Conservation (phyloP, 2,329 filamentous ascomycete species). For the Lecanicillium sp. region DNA sequence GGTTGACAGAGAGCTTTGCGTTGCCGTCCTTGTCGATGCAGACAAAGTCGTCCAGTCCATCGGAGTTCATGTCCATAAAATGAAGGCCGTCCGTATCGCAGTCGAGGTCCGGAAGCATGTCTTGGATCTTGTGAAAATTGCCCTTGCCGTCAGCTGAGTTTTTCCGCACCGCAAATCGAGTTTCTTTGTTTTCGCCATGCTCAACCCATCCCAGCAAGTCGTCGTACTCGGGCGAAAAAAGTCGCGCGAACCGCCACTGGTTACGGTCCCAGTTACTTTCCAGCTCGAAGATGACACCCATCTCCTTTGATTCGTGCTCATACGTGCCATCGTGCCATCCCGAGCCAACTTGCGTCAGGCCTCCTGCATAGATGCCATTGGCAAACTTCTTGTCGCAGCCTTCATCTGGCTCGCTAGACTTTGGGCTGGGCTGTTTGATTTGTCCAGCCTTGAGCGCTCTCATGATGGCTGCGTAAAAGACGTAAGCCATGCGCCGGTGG, state of each 20-base stretch:
- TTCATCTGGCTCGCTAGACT: background rate
- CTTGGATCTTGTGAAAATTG: constrained; percentile 17
- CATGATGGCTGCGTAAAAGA: constrained; percentile 27
- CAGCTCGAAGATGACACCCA: constrained; percentile 16
- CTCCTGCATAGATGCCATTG: constrained; percentile 19
- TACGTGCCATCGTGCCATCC: constrained; percentile 26
- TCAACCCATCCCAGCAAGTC: constrained; percentile 21
- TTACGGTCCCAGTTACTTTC: constrained; percentile 19
- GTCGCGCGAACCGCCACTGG: constrained; percentile 20
- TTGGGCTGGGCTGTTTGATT: background rate
- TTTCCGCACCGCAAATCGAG: constrained; percentile 11
- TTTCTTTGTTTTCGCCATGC: background rate
- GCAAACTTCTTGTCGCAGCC: constrained; percentile 21
- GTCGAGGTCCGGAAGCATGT: constrained; percentile 12
- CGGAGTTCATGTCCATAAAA: constrained; percentile 14
- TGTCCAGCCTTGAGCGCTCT: constrained; percentile 16
- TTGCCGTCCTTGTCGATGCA: constrained; percentile 7
- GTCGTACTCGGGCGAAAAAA: constrained; percentile 17
- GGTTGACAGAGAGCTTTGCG: constrained; percentile 7
- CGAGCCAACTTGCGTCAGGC: constrained; percentile 23
- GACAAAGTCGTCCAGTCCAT: constrained; percentile 12
- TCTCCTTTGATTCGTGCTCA: constrained; percentile 18
- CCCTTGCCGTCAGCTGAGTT: constrained; percentile 10
- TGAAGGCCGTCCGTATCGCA: constrained; percentile 10
- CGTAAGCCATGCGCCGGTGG: constrained; percentile 31